phyloP scores from a whole-genome alignment of 257 asterid genomes.

The Solanum chiquidenum region DNA sequence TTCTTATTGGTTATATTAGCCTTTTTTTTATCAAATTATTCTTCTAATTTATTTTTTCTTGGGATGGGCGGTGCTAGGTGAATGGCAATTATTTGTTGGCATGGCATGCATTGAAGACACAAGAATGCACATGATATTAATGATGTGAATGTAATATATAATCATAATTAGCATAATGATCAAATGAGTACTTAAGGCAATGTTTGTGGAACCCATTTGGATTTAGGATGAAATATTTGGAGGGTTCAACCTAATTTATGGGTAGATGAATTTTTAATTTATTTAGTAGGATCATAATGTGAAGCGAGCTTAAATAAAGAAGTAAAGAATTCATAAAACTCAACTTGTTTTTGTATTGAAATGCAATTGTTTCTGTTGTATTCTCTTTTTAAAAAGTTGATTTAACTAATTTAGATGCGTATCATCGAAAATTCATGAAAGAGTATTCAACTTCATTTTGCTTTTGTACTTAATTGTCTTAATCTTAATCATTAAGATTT shows the following conservation, averaged over 20 bases:
- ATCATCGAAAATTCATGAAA: background rate
- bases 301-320: background rate
- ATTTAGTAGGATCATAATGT: background rate
- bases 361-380: background rate
- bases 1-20: background rate
- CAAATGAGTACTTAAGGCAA: background rate
- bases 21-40: background rate
- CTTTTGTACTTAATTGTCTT: background rate
- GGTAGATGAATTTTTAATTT: background rate
- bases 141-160: background rate
- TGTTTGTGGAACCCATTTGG: background rate
- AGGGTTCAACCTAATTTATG: background rate
- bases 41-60: background rate
- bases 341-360: background rate
- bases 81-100: background rate
- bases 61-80: background rate
- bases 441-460: background rate
- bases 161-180: slow-evolving; percentile 3
- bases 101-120: background rate
- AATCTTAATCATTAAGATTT: background rate
- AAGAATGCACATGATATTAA: slow-evolving; percentile 4
- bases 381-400: background rate
- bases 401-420: background rate
- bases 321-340: background rate
- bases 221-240: background rate